These are phyloP conservation scores for Mycena indigotica DNA, from an alignment of 768 basidiomycete genomes.

Conservation along the genomic window DNA sequence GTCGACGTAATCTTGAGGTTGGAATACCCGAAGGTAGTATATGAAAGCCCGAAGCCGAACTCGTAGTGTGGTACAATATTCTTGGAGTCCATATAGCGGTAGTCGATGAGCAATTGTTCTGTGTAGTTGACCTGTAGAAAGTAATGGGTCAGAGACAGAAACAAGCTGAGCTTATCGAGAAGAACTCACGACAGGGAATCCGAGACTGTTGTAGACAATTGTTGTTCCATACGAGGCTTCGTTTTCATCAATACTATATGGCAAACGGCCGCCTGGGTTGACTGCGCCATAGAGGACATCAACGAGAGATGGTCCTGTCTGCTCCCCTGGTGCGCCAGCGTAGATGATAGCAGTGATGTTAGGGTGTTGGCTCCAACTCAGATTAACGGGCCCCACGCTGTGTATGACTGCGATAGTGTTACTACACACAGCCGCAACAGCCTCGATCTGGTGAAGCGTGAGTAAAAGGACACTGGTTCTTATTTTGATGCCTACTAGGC, in stretches of 20 bases:
- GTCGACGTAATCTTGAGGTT: slow-evolving; percentile 42
- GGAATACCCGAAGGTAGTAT: slow-evolving; percentile 71
- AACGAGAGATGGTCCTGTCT: slow-evolving; percentile 75
- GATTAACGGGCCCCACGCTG: slow-evolving; percentile 70
- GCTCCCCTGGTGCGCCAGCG: slow-evolving; percentile 64
- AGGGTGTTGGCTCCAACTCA: slow-evolving; percentile 74
- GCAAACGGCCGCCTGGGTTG: slow-evolving; percentile 73
- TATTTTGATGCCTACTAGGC: slow-evolving; percentile 32
- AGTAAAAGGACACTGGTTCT: slow-evolving; percentile 16
- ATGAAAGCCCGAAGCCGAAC: slow-evolving; percentile 76
- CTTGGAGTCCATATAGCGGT: slow-evolving; percentile 62
- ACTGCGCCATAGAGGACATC: slow-evolving; percentile 77
- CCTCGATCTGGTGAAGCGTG: slow-evolving; percentile 43
- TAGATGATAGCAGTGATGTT: slow-evolving; percentile 58
- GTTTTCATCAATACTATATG: slow-evolving; percentile 69
- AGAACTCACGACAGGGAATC: slow-evolving; percentile 35
- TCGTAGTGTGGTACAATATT: slow-evolving; percentile 57
- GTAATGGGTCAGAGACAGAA: background rate
- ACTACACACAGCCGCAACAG: slow-evolving; percentile 66
- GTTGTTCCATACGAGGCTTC: slow-evolving; percentile 18
- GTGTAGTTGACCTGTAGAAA: slow-evolving; percentile 58
- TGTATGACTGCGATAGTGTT: slow-evolving; percentile 85
- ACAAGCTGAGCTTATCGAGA: slow-evolving; percentile 17
- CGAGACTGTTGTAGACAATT: slow-evolving; percentile 42
- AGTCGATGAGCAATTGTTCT: slow-evolving; percentile 68